Base-by-base conservation (phyloP, 208 protist species). In the Leishmania guyanensis region DNA sequence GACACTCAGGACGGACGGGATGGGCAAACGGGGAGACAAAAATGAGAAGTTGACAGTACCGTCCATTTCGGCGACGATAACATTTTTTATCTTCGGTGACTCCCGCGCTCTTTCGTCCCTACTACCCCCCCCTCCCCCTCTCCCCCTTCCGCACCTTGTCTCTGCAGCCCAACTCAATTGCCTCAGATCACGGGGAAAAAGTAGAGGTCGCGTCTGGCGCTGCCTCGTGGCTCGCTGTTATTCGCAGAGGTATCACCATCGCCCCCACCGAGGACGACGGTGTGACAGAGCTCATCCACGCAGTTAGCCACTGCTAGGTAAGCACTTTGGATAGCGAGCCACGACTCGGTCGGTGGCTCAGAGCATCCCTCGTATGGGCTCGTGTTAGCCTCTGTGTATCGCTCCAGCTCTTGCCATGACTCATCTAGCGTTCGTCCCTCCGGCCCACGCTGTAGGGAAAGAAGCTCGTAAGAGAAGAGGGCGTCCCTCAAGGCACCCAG, bases 211-310 rank as follows among this genome's bases (percentile, higher is more conserved):
- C 64, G 68, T 70, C n/a, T 22, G 17, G 53, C 16, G 39, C 17
- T 56, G 39, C n/a, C 54, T 20, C 9, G 68, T 14, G 43, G 1
- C 68, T n/a, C 22, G 68, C 22, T 43, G 46, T 12, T 46, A 9
- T 16, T 72, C 36, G 16, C 36, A n/a, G 43, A 72, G 3, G 68
- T 43, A 53, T 69, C 71, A 46, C 26, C 62, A 12, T 43, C 69
- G 2, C 53, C 77, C 17, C 56, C 29, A 1, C 80, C 88, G 14
- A 91, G 54, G 43, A 89, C 51, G 3, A 87, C 88, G 14, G 88
- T 89, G 26, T 75, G 60, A 53, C 88, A 87, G 5, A 91, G 80
- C 79, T 87, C 82, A 58, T 87, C 85, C 48, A 89, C 26, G 62
- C 88, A 89, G 20, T 79, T 43, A 1, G 79, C 83, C 60, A 89